Base-by-base conservation (phyloP, 2,329 filamentous ascomycete species). In the Didymella keratinophila region DNA sequence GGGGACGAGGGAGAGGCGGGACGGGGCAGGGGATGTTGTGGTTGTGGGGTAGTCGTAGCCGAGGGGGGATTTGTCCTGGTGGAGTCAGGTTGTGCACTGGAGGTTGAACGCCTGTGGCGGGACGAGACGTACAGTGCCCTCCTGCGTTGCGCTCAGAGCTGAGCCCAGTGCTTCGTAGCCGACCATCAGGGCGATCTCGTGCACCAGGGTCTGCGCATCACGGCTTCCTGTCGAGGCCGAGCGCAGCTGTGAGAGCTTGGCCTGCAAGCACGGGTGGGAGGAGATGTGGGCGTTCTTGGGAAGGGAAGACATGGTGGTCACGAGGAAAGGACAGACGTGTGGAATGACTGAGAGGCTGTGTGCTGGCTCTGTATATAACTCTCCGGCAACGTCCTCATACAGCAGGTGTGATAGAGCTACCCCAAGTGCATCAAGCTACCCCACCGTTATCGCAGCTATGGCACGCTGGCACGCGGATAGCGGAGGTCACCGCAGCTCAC, bases 171-270 rank as follows among this genome's bases (percentile, higher is more conserved):
- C 93, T 77, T 97, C 93, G 62, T 88, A 90, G 44, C 87, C 91
- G 20, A 98, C 80, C 60, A 98, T 90, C 37, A 92, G 83, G 8
- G 91, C 82, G 62, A 98, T 96, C 63, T 98, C 93, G 74, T 97
- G 88, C 61, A 97, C 86, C 47, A 98, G 83, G 8, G 84, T 79
- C 78, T 93, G 93, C 67, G 92, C 93, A 55, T 97, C 91, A 59
- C 88, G 85, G 3, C 91, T 83, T 58, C 83, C 86, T 49, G 91
- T 87, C 41, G 81, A 83, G 56, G 86, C 83, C 39, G 91, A 95
- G 60, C 94, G 89, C 45, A 98, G 86, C 80, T 95, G 91, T 67
- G 91, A 93, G 71, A 98, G 87, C 83, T 98, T 98, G 68, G 90
- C 92, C 69, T 85, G 83, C 41, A 97, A 84, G 78, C 92, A 96